phyloP scores from a whole-genome alignment of 1,284 basidiomycete species.

The Trichosporon faecale region DNA sequence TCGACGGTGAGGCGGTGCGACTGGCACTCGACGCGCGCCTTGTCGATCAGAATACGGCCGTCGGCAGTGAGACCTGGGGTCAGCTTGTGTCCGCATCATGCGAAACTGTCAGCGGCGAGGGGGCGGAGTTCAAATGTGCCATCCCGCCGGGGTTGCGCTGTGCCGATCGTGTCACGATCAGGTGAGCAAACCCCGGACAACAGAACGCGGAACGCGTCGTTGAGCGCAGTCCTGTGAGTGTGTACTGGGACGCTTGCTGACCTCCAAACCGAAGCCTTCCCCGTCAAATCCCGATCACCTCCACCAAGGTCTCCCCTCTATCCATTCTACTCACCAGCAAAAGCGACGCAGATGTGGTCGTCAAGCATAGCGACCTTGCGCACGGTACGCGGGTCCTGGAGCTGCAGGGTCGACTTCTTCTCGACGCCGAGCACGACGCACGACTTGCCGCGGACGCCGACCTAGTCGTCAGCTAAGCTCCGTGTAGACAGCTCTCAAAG shows the following conservation, averaged over 20 bases:
- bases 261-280: not conserved
- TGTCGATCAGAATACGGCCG: conserved; percentile 96
- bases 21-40: conserved; percentile 95
- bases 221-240: too few relatives aligned
- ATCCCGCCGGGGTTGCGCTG: too few relatives aligned
- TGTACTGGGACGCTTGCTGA: too few relatives aligned
- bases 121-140: not conserved
- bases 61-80: conserved; percentile 89
- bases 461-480: conserved; percentile 56
- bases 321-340: conserved; percentile 68
- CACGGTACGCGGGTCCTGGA: conserved; percentile 96
- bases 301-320: not conserved
- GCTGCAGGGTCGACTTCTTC: conserved; percentile 95
- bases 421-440: conserved; percentile 97
- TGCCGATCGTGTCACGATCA: too few relatives aligned
- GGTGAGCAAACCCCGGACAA: too few relatives aligned
- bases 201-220: too few relatives aligned
- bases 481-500: conserved; percentile 5
- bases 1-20: conserved; percentile 96
- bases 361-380: conserved; percentile 98
- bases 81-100: not conserved
- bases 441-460: conserved; percentile 91
- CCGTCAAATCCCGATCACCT: too few relatives aligned
- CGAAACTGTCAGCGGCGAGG: not conserved
- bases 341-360: conserved; percentile 95